Conservation (phyloP, 2,329 filamentous ascomycete genomes). For the Xylariomycetidae sp. region DNA sequence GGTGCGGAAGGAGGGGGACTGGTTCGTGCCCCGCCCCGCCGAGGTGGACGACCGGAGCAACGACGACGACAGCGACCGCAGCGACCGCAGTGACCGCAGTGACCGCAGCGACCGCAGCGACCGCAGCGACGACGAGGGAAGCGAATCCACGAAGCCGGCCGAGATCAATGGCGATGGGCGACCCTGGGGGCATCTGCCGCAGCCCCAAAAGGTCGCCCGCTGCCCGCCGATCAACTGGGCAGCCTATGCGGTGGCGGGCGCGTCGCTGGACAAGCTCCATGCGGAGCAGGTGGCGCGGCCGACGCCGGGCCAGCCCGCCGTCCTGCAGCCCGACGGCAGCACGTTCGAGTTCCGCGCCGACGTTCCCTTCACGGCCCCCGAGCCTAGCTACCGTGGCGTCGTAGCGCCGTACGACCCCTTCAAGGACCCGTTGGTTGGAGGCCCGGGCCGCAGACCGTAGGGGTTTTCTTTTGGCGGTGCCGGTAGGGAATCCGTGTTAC, state of each 20-base stretch:
- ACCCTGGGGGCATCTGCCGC: conserved; percentile 61
- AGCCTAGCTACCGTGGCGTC: conserved; percentile 38
- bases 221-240: conserved; percentile 91
- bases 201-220: conserved; percentile 74
- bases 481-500: too few species aligned
- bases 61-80: conserved; percentile 18
- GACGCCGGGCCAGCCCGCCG: conserved; percentile 45
- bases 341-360: conserved; percentile 47
- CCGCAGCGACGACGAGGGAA: not conserved
- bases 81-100: conserved; percentile 19
- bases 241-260: conserved; percentile 86
- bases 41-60: conserved; percentile 12
- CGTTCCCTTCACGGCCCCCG: conserved; percentile 14
- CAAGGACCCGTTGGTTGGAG: conserved; percentile 39
- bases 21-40: conserved; percentile 16
- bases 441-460: too few species aligned
- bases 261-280: conserved; percentile 78
- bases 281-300: conserved; percentile 69
- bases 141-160: not conserved
- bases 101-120: conserved; percentile 18
- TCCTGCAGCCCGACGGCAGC: conserved; percentile 35
- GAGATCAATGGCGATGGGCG: not conserved
- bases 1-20: conserved; percentile 37
- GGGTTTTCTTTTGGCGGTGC: too few species aligned
- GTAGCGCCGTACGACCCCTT: conserved; percentile 51